Percentiles rank a stretch among this genome's conserved stretches.
phyloP scores from a whole-genome alignment of 1,284 basidiomycete genomes.

The Apiotrichum sp. region DNA sequence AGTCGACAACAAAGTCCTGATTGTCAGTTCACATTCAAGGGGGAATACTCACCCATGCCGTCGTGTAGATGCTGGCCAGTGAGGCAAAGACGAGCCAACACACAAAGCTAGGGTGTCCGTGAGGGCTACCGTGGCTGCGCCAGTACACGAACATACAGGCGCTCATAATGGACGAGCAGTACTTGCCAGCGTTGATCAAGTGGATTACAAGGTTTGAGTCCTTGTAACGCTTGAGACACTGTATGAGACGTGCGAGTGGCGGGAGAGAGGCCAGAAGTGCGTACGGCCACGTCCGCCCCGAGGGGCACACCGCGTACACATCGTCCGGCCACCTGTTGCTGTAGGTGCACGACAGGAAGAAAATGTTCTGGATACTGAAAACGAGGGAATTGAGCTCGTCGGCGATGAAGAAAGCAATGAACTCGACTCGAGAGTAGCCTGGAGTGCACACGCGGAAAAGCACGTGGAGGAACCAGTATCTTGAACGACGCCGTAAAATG shows the following conservation, averaged over 20 bases:
- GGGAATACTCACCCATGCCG: constrained; percentile 54
- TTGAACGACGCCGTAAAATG: constrained; percentile 58
- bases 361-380: constrained; percentile 67
- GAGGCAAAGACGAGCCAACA: constrained; percentile 60
- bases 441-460: constrained; percentile 60
- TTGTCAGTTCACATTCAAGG: constrained; percentile 1
- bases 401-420: constrained; percentile 49
- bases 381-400: constrained; percentile 71
- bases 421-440: constrained; percentile 66
- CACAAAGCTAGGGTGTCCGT: constrained; percentile 53
- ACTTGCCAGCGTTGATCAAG: constrained; percentile 81
- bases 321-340: constrained; percentile 34
- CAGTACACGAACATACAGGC: constrained; percentile 66
- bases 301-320: constrained; percentile 57
- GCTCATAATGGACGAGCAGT: constrained; percentile 59
- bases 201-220: constrained; percentile 71
- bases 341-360: constrained; percentile 46
- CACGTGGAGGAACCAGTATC: constrained; percentile 72
- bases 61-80: constrained; percentile 64
- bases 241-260: constrained; percentile 63
- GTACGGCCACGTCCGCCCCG: constrained; percentile 54
- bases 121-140: constrained; percentile 54
- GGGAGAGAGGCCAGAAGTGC: constrained; percentile 49
- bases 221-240: constrained; percentile 76
- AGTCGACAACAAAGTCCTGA: constrained; percentile 53